Evolutionary conservation across 345 rosid species (phyloP).

Genomic region (Salix purpurea): DNA sequence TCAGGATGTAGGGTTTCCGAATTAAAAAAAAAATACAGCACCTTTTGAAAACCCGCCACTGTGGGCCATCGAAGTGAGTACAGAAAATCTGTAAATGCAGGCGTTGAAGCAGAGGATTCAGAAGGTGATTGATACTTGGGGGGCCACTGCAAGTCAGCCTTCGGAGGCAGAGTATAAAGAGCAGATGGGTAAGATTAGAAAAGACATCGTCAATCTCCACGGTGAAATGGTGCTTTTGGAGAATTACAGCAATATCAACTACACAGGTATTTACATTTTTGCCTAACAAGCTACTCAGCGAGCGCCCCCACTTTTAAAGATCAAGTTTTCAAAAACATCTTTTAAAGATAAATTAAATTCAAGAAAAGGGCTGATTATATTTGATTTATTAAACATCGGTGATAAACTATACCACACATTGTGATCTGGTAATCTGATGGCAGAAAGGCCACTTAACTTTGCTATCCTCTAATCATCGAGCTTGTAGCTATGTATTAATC

Average conservation of each 20-base stretch:
- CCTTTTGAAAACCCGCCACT: too few species aligned
- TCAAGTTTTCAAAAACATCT: neutral
- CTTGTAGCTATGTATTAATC: neutral
- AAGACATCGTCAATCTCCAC: constrained; percentile 73
- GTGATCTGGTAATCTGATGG: neutral
- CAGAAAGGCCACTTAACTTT: neutral
- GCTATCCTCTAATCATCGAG: neutral
- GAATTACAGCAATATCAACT: constrained; percentile 81
- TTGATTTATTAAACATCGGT: neutral
- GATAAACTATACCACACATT: neutral
- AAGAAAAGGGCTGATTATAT: neutral
- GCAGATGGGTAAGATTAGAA: constrained; percentile 54
- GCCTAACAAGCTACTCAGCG: rapidly evolving
- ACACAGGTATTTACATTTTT: constrained; percentile 48
- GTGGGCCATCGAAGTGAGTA: neutral
- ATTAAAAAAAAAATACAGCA: too few species aligned
- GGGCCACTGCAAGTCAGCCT: constrained; percentile 37
- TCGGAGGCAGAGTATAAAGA: constrained; percentile 41
- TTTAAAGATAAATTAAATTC: neutral
- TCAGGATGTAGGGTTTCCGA: too few species aligned
- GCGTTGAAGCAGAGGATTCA: constrained; percentile 58
- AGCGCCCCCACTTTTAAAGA: neutral
- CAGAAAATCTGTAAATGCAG: constrained; percentile 24
- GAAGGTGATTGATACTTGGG: constrained; percentile 40
- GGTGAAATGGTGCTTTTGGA: constrained; percentile 89